Evolutionary conservation across 345 rosid species (phyloP).

Genomic region (Arabis hirsuta): DNA sequence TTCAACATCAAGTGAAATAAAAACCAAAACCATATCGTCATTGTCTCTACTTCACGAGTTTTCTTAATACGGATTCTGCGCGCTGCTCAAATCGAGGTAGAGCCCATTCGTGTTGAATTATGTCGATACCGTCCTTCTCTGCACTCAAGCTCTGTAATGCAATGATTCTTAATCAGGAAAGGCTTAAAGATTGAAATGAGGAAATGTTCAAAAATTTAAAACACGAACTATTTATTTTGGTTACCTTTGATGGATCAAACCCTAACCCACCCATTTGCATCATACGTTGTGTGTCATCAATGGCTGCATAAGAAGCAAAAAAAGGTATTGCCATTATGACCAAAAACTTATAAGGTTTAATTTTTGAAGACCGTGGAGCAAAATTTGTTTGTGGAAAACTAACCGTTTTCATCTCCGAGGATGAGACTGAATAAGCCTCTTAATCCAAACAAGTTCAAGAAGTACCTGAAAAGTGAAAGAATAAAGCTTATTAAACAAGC

Average conservation of each 20-base stretch:
- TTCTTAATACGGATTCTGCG: slow-evolving; percentile 82
- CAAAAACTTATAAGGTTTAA: neutral
- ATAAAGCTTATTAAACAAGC: slow-evolving; percentile 19
- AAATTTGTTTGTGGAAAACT: slow-evolving; percentile 19
- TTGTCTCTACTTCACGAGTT: slow-evolving; percentile 58
- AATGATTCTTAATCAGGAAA: slow-evolving; percentile 22
- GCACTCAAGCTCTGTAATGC: slow-evolving; percentile 74
- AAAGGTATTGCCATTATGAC: neutral
- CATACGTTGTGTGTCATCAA: slow-evolving; percentile 96
- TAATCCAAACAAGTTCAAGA: slow-evolving; percentile 91
- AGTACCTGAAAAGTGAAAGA: slow-evolving; percentile 65
- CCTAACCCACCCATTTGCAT: slow-evolving; percentile 99
- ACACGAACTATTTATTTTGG: neutral
- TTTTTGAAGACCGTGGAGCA: neutral
- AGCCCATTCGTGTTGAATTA: slow-evolving; percentile 76
- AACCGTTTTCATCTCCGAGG: slow-evolving; percentile 99
- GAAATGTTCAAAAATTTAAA: too few species aligned
- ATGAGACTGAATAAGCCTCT: slow-evolving; percentile 98
- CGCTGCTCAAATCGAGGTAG: slow-evolving; percentile 92
- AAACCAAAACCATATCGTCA: slow-evolving; percentile 2
- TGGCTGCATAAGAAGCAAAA: slow-evolving; percentile 58
- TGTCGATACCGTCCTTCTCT: slow-evolving; percentile 82
- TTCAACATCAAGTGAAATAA: slow-evolving; percentile 13
- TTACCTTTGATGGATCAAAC: slow-evolving; percentile 88
- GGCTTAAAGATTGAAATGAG: neutral